A percentile compares a stretch with the other conserved stretches of the same genome.
phyloP scores from a whole-genome alignment of 2,329 filamentous ascomycete genomes.

The Tolypocladium nubicola region DNA sequence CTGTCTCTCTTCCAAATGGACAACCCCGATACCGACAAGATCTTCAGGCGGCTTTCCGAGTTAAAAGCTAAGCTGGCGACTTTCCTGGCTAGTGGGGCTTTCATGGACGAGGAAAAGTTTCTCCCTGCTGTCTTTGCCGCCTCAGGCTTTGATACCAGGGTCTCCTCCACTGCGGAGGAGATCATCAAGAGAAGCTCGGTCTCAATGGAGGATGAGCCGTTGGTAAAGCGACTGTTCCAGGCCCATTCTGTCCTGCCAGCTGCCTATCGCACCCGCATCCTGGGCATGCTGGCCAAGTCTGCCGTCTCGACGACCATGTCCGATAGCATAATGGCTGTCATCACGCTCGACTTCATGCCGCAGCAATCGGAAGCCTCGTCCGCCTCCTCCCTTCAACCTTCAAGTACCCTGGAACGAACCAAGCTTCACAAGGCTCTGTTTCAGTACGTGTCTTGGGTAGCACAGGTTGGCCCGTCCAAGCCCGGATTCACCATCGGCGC shows the following conservation, averaged over 20 bases:
- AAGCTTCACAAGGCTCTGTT: constrained; percentile 79
- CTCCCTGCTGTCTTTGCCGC: constrained; percentile 75
- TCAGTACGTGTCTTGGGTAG: constrained; percentile 77
- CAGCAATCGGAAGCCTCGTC: constrained; percentile 1
- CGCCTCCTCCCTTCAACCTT: constrained; percentile 15
- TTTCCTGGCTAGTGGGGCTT: constrained; percentile 76
- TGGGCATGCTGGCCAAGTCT: constrained; percentile 69
- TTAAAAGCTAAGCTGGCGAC: constrained; percentile 49
- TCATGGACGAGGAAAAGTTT: constrained; percentile 74
- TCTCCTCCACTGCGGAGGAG: constrained; percentile 80
- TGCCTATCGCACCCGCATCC: constrained; percentile 65
- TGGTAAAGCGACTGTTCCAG: constrained; percentile 58
- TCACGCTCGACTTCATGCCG: constrained; percentile 52
- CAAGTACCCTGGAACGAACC: constrained; percentile 58
- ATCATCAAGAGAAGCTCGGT: constrained; percentile 71
- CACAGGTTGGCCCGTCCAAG: constrained; percentile 53
- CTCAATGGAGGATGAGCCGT: constrained; percentile 56
- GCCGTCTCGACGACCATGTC: constrained; percentile 60
- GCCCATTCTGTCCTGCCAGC: constrained; percentile 66
- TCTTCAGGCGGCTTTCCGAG: constrained; percentile 26
- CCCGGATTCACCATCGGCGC: constrained; percentile 56
- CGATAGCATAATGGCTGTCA: constrained; percentile 55
- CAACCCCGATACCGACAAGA: constrained; percentile 53
- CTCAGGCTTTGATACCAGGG: constrained; percentile 68
- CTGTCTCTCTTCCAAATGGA: constrained; percentile 19